Conservation (phyloP, 805 yeast species). For the Candida railenensis region DNA sequence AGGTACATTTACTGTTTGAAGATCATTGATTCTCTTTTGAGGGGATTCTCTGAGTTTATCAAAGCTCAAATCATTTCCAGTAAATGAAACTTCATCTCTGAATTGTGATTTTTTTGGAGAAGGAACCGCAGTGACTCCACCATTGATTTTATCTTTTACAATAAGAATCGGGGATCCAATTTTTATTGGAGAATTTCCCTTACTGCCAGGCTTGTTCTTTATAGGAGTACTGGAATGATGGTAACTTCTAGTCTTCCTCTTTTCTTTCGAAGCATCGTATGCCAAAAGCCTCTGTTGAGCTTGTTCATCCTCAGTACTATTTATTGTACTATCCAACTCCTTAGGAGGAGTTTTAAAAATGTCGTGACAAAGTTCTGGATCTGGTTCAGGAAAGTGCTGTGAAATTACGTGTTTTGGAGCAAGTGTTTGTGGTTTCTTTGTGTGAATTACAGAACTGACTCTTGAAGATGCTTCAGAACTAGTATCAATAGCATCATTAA, state of each 20-base stretch:
- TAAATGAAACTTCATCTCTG: neutral
- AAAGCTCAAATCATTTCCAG: conserved; percentile 21
- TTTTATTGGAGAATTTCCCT: conserved; percentile 27
- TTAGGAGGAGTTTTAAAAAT: conserved; percentile 31
- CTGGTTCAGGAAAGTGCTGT: conserved; percentile 33
- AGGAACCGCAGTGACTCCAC: conserved; percentile 23
- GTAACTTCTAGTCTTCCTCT: neutral
- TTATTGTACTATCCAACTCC: conserved; percentile 2
- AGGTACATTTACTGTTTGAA: conserved; percentile 35
- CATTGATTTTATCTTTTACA: conserved; percentile 22
- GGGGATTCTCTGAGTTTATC: conserved; percentile 21
- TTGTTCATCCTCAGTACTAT: neutral
- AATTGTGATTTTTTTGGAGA: conserved; percentile 6
- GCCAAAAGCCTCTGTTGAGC: conserved; percentile 1
- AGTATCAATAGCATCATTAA: neutral
- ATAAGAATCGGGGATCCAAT: conserved; percentile 39
- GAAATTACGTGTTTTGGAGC: conserved; percentile 4
- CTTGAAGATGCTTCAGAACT: conserved; percentile 2
- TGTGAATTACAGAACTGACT: conserved; percentile 10
- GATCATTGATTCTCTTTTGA: conserved; percentile 12
- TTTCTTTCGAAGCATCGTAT: conserved; percentile 1
- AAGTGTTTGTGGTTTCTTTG: conserved; percentile 4
- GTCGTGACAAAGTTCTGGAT: conserved; percentile 23
- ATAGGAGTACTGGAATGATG: conserved; percentile 7
- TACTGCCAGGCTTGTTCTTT: neutral